These are phyloP conservation scores for Suillus plorans DNA, from an alignment of 768 basidiomycete genomes.

Conservation along the genomic window DNA sequence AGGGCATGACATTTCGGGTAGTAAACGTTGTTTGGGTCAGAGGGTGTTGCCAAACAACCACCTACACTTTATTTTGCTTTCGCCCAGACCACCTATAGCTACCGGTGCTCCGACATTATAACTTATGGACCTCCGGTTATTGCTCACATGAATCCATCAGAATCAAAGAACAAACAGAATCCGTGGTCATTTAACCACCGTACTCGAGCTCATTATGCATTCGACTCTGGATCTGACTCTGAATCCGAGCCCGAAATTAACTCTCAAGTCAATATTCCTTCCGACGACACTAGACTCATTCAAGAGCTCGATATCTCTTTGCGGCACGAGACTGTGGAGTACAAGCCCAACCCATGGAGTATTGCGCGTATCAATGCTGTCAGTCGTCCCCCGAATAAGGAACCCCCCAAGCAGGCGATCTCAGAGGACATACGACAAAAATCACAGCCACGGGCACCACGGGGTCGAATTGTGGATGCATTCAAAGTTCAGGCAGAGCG, in stretches of 20 bases:
- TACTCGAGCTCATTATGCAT: constrained; percentile 1
- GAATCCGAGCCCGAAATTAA: constrained; percentile 20
- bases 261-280: neutral
- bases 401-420: neutral
- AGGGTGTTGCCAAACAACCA: constrained; percentile 4
- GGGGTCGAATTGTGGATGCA: constrained; percentile 42
- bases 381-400: constrained; percentile 34
- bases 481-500: constrained; percentile 43
- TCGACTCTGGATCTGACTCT: constrained; percentile 20
- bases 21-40: constrained; percentile 1
- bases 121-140: neutral
- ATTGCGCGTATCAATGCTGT: constrained; percentile 81
- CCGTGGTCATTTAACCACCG: constrained; percentile 33
- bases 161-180: neutral
- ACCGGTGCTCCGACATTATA: neutral
- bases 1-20: neutral
- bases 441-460: constrained; percentile 14
- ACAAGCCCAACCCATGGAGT: constrained; percentile 77
- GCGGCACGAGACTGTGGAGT: constrained; percentile 60
- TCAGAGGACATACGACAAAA: constrained; percentile 2
- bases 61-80: neutral
- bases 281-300: constrained; percentile 31
- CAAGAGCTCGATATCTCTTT: constrained; percentile 59
- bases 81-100: neutral
- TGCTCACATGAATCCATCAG: neutral